Base-by-base conservation (phyloP, 1,284 basidiomycete genomes). In the Rhodotorula sp. region DNA sequence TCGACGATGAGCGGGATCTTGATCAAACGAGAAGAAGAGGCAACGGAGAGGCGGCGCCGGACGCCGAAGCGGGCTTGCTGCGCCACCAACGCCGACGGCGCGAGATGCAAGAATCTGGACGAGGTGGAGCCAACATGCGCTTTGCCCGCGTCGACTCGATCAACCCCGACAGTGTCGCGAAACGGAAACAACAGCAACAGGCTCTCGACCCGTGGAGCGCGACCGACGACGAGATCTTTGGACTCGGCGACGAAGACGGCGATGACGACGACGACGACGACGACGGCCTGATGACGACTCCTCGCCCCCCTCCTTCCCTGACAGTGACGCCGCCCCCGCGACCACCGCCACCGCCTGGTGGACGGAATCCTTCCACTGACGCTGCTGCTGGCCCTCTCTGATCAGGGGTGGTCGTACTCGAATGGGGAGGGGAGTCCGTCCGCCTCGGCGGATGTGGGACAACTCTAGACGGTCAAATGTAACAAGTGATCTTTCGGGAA, bases 201-300 rank as follows among this genome's bases (percentile, higher is more conserved):
- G 54, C 57, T 22, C 48, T 24, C 15, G 64, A 65, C 24, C 64
- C 64, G 8, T 65, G 64, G 64, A 59, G 56, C 42, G 64, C 64
- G 24, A 48, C 44, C 29, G 64, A 66, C 24, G 64, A 66, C 26
- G 64, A 66, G 58, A 66, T 66, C 30, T 66, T 66, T 56, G 64
- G 64, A 3, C 59, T 66, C 48, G 64, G 64, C 12, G 64, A 51
- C 42, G 64, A 60, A 26, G 64, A 66, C 37, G 64, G 46, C 14
- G 64, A 60, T 5, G 64, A 66, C 29, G 51, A 55, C 4, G 59
- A 30, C 29, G 30, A 20, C 3, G 15, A 3, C 51, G 51, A 7
- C 26, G n/a, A 7, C 4, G 33, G 33, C 33, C 4, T 33, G 33
- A 4, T 33, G 33, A 33, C 33, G 33, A 33, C 33, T 37, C 33